A percentile compares a stretch with the other conserved stretches of the same genome.
Evolutionary conservation across 2,329 filamentous ascomycete species (phyloP).

Genomic region (Aspergillus proliferans): DNA sequence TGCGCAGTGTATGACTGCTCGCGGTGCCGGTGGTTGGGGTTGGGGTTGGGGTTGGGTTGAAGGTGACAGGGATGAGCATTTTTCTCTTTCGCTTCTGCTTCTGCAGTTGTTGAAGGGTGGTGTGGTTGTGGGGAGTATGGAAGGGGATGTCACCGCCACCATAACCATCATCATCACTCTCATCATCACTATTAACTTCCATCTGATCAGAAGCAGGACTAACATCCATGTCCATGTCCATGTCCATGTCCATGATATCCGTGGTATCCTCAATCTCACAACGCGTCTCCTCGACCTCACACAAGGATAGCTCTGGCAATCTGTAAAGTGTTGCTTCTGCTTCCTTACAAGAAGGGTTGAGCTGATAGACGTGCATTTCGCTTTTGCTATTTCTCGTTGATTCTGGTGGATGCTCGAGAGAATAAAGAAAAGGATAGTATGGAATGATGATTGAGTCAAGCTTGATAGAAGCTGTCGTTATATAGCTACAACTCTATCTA

Average conservation of each 20-base stretch:
- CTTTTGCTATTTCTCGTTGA: neutral
- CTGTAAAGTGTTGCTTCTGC: too few relatives aligned
- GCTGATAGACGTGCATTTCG: neutral
- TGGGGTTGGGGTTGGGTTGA: neutral
- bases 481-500: neutral
- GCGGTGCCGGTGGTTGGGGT: neutral
- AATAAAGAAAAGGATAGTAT: too few relatives aligned
- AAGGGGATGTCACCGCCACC: neutral
- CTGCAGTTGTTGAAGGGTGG: too few relatives aligned
- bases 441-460: too few relatives aligned
- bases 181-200: neutral
- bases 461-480: too few relatives aligned
- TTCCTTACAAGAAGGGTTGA: neutral
- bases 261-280: neutral
- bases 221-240: neutral
- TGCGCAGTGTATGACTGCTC: neutral
- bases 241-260: neutral
- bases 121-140: too few relatives aligned
- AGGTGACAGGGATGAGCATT: too few relatives aligned
- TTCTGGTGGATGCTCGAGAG: neutral
- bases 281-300: neutral
- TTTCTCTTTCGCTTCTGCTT: too few relatives aligned
- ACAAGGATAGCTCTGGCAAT: too few relatives aligned
- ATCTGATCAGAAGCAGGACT: neutral
- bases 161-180: neutral